Conservation (phyloP, 139 green algal genomes). For the Closterium sp. region DNA sequence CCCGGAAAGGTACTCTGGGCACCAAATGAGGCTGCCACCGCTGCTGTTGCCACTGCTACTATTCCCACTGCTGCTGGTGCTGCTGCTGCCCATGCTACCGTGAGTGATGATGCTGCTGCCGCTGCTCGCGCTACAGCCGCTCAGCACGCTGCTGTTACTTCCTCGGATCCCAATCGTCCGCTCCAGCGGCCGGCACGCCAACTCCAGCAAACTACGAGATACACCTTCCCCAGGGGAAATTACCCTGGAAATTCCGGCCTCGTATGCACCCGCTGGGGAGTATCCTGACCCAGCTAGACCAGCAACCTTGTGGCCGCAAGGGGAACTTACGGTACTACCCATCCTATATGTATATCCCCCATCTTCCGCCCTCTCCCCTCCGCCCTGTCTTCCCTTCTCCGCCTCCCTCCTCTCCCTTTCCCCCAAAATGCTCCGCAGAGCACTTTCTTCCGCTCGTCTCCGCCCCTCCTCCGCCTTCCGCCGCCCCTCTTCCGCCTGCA, state of each 20-base stretch:
- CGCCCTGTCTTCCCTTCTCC: neutral
- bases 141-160: neutral
- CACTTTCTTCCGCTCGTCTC: neutral
- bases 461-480: neutral
- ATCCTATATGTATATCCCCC: neutral
- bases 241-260: neutral
- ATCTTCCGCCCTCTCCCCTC: neutral
- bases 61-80: neutral
- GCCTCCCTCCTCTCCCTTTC: neutral
- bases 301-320: neutral
- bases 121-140: neutral
- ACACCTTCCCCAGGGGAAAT: neutral
- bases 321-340: neutral
- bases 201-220: neutral
- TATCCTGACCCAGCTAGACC: neutral
- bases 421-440: neutral
- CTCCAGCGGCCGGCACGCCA: neutral
- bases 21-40: neutral
- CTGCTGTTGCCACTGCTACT: neutral
- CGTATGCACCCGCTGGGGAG: neutral
- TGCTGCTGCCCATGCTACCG: neutral
- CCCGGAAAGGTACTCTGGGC: neutral
- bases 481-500: neutral
- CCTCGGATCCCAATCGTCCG: neutral
- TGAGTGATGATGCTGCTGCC: neutral